Base-by-base conservation (phyloP, 257 asterid species). In the Primulina tabacum region DNA sequence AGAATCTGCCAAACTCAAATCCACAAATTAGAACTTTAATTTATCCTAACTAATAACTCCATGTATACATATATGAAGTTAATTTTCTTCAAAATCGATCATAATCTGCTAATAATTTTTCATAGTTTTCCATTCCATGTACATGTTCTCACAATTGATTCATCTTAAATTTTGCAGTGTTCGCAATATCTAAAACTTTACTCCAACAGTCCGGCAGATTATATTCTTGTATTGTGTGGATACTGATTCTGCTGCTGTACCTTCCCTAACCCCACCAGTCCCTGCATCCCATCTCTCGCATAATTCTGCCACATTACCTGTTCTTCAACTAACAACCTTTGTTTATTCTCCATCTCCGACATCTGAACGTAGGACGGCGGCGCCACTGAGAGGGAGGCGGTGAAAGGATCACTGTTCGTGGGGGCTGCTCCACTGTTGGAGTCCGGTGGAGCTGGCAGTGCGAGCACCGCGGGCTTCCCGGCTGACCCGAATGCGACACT, bases 341-440 rank as follows among this genome's bases (percentile, higher is more conserved):
- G 98, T 80, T 92, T 94, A 82, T 84, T 91, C 82, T 94, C 99
- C 89, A 91, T 76, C 35, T 91, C 99, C 7, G 97, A 82, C 95
- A 91, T 88, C 76, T 94, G 98, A 75, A 94, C 97, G 11, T 88
- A 91, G 1, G 98, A 17, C 2, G 99, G 98, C 8, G 97, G 96
- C 0, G 96, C 86, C 26, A 94, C 58, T 5, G 76, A 70, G 0
- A 94, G 78, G 3, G 99, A 91, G 28, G 97, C 97, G 0, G 93
- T 87, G 67, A 85, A 88, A 2, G 92, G 95, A 67, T 88, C 95
- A 1, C 58, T 16, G 21, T 71, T 76, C 6, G 29, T 61, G 0
- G 82, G 24, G 28, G 65, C 7, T 5, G 76, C 69, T 1, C 75
- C 84, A 0, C 79, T 76, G 4, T 77, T 81, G 7, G 77, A 80